Conservation (phyloP, 768 basidiomycete genomes). For the Trametes punicea region DNA sequence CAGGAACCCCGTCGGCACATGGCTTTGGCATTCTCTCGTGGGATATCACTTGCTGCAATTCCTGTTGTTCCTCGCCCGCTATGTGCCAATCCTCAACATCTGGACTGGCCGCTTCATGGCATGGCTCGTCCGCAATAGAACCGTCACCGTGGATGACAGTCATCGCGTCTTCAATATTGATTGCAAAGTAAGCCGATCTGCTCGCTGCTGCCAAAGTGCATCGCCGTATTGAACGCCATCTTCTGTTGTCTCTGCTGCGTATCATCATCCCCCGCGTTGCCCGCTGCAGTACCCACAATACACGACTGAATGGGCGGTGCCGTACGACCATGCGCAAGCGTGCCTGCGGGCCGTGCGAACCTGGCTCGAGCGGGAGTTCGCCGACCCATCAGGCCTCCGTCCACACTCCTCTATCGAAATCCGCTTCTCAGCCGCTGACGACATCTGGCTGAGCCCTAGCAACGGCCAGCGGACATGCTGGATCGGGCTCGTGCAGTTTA, state of each 20-base stretch:
- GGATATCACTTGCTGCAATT: slow-evolving; percentile 83
- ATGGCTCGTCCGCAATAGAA: slow-evolving; percentile 59
- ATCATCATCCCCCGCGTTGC: neutral
- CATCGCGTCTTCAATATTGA: slow-evolving; percentile 90
- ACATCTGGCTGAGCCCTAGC: slow-evolving; percentile 93
- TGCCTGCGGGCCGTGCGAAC: slow-evolving; percentile 69
- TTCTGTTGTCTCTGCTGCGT: neutral
- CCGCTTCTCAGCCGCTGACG: slow-evolving; percentile 82
- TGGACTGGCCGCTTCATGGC: slow-evolving; percentile 60
- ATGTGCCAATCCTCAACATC: slow-evolving; percentile 57
- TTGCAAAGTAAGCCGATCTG: slow-evolving; percentile 63
- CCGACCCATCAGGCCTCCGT: slow-evolving; percentile 68
- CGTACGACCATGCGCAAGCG: slow-evolving; percentile 58
- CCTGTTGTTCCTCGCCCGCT: slow-evolving; percentile 74
- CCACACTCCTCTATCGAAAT: slow-evolving; percentile 94
- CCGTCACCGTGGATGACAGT: slow-evolving; percentile 71
- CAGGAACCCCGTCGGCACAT: slow-evolving; percentile 47
- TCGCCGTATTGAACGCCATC: neutral
- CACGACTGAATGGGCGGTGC: slow-evolving; percentile 94
- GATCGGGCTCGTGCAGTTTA: slow-evolving; percentile 98
- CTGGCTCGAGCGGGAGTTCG: slow-evolving; percentile 68
- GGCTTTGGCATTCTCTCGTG: slow-evolving; percentile 70
- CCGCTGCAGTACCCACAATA: slow-evolving; percentile 77
- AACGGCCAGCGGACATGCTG: slow-evolving; percentile 78
- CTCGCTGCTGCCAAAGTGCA: neutral